Evolutionary conservation across 2,329 filamentous ascomycete genomes (phyloP).

Genomic region (Fusarium armeniacum): DNA sequence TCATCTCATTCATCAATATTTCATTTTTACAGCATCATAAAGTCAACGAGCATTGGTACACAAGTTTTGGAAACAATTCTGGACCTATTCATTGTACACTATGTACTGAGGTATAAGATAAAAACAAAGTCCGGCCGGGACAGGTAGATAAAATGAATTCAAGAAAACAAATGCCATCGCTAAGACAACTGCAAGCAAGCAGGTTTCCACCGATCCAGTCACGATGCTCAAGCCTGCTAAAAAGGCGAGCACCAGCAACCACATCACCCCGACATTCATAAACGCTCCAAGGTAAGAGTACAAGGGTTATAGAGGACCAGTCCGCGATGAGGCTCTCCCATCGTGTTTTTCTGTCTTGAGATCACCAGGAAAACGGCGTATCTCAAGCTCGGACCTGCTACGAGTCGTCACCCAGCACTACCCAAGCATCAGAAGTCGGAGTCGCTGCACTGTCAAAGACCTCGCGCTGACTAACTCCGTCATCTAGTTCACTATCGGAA

Average conservation of each 20-base stretch:
- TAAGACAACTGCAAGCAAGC: slow-evolving; percentile 45
- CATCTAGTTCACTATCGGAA: slow-evolving; percentile 55
- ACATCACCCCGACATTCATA: slow-evolving; percentile 22
- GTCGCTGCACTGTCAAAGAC: slow-evolving; percentile 49
- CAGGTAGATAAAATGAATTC: slow-evolving; percentile 19
- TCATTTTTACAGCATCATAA: neutral
- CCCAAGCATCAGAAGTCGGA: slow-evolving; percentile 56
- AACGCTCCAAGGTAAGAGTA: slow-evolving; percentile 25
- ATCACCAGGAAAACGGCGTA: slow-evolving; percentile 51
- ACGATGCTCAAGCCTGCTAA: slow-evolving; percentile 49
- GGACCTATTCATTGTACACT: slow-evolving; percentile 17
- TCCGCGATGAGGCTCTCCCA: slow-evolving; percentile 54
- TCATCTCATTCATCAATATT: neutral
- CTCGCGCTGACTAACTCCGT: slow-evolving; percentile 52
- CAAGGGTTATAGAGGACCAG: slow-evolving; percentile 56
- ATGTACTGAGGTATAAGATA: slow-evolving; percentile 20
- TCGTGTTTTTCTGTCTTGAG: slow-evolving; percentile 45
- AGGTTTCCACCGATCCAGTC: slow-evolving; percentile 14
- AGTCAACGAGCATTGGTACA: neutral
- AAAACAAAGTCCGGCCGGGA: slow-evolving; percentile 7
- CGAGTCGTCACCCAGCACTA: slow-evolving; percentile 63
- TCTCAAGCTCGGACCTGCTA: slow-evolving; percentile 59
- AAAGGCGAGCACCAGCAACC: slow-evolving; percentile 46
- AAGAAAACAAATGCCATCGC: slow-evolving; percentile 26
- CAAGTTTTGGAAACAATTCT: slow-evolving; percentile 5